Evolutionary conservation across 2,329 filamentous ascomycete species (phyloP), one percentile per base, ranked within the genome.

Genomic region (Chrysosphaeria jannelii): DNA sequence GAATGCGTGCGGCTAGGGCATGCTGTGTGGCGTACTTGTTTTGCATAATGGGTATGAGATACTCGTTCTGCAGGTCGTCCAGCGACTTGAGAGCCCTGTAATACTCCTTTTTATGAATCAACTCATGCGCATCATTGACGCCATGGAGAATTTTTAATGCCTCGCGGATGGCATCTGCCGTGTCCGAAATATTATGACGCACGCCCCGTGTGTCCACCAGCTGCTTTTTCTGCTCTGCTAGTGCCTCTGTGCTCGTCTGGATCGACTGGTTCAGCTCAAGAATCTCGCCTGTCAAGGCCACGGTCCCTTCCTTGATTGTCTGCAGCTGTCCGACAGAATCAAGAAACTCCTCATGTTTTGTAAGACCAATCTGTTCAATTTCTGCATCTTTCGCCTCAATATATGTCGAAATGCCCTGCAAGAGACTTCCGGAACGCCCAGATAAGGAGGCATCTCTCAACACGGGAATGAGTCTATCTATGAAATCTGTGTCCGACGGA

Each of bases 281-380:
- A 28, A 97, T 93, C 42, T 97, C 81, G 19, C 69, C 61, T 2
- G 81, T 93, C 36, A 97, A 50, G 21, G 61, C 56, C 19, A 90
- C 76, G 1, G 81, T 93, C 19, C 76, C 78, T 42, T 91, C 75
- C 25, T 81, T 69, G 24, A 93, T 78, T 28, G 64, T 61, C 34
- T 93, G 71, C n/a, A 97, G 59, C 39, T 88, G 76, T 36, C 85
- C 88, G 33, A 97, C 78, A 0, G 81, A 91, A 32, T 62, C 64
- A 16, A 93, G 68, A 38, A 97, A 97, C 37, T 91, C 85, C 39
- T 93, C 81, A 38, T 97, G 85, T 36, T 91, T 90, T 8, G 74
- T 81, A 36, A 90, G 66, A 35, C 85, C 90, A 35, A 93, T 88
- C 12, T 63, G 63, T 46, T 97, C 85, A 32, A 97, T 93, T 35